Evolutionary conservation across 495 filamentous ascomycete species (phyloP), one percentile per base, ranked within the genome.

Genomic region (Daldinia childiae): DNA sequence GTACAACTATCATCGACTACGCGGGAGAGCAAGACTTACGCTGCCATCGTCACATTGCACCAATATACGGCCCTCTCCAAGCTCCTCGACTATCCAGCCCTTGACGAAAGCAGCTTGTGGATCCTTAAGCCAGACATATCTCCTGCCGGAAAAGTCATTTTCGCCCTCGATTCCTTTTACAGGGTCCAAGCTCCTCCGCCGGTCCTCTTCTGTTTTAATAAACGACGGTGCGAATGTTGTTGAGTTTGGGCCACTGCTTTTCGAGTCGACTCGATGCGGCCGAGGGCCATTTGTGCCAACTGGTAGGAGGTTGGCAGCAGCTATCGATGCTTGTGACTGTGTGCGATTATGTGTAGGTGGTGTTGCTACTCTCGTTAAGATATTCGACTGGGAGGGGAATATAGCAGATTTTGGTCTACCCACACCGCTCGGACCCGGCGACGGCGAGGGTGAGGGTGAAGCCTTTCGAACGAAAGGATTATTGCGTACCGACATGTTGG

Each of bases 131-230:
- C 96, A 99, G 61, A 99, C 94, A 85, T 98, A 98, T 83, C 95
- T 88, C 79, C 94, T 97, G n/a, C 96, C 96, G 0, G 95, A 98
- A 79, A 99, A 98, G 84, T 98, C 96, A 80, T 95, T 97, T 76
- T 97, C 94, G 52, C 93, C 94, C 78, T 97, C 94, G 58, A 95
- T 90, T 6, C 91, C 90, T 17, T 88, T 87, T 19, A 95, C 89
- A 36, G 86, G 79, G 70, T 96, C 92, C 19, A 86, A 79, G 17
- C 82, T 87, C 38, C 87, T 86, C 63, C 89, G 84, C 72, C 89
- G 84, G 72, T 91, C 78, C 60, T 92, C 90, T 67, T 95, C 92
- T 1, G 89, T 86, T 75, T 94, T 96, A 79, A 99, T 98, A 77
- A 98, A 98, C 15, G 91, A 90, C 4, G 96, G 95, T 39, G 96